These are phyloP conservation scores for Camellia lanceoleosa DNA, from an alignment of 148 eudicot species.

Conservation along the genomic window DNA sequence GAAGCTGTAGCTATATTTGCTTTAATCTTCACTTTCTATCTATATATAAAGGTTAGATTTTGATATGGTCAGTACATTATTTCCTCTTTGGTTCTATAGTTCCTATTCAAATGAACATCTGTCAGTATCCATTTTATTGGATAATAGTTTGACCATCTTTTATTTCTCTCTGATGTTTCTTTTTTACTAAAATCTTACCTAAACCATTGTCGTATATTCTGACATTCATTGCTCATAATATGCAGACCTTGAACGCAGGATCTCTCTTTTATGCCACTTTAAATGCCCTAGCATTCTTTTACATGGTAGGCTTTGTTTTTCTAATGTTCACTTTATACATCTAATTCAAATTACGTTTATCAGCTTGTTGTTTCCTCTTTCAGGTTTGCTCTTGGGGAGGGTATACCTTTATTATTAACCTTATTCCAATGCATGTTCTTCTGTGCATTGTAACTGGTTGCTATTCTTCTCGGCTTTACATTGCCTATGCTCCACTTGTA, in stretches of 20 bases:
- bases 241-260: conserved; percentile 96
- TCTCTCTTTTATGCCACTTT: conserved; percentile 90
- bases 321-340: conserved; percentile 17
- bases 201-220: conserved; percentile 14
- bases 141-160: not conserved
- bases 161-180: not conserved
- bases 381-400: conserved; percentile 99
- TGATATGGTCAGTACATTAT: not conserved
- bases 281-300: conserved; percentile 82
- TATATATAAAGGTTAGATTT: conserved; percentile 72
- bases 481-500: conserved; percentile 96
- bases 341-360: not conserved
- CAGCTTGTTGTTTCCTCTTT: conserved; percentile 12
- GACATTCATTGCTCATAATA: conserved; percentile 10
- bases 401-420: conserved; percentile 92
- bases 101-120: conserved; percentile 3
- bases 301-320: conserved; percentile 59
- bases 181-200: not conserved
- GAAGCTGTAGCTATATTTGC: conserved; percentile 99
- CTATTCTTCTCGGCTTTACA: conserved; percentile 82
- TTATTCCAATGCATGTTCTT: conserved; percentile 95
- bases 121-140: not conserved
- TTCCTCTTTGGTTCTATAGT: not conserved
- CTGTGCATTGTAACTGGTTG: conserved; percentile 94
- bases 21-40: conserved; percentile 88